phyloP scores from a whole-genome alignment of 176 grass and related monocot species.

The Luzula sylvatica region DNA sequence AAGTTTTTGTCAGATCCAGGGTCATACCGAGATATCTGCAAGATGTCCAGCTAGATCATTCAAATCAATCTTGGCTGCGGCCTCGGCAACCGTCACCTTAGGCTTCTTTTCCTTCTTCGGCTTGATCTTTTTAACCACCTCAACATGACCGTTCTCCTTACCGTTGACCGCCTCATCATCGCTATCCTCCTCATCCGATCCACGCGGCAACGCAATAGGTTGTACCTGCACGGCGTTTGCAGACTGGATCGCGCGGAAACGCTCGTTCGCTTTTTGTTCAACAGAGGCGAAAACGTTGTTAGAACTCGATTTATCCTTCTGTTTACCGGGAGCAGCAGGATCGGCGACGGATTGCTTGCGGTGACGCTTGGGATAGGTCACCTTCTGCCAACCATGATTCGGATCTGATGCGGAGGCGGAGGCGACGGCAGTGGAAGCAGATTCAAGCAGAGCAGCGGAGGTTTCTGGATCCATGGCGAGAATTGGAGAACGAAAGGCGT shows the following conservation, averaged over 20 bases:
- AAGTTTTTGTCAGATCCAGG: not conserved
- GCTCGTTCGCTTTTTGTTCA: slow-evolving; percentile 72
- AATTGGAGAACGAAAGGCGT: not conserved
- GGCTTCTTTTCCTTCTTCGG: slow-evolving; percentile 80
- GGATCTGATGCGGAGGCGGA: slow-evolving; percentile 25
- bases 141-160: slow-evolving; percentile 30
- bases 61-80: slow-evolving; percentile 58
- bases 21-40: slow-evolving; percentile 64
- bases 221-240: slow-evolving; percentile 31
- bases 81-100: slow-evolving; percentile 69
- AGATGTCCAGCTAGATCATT: slow-evolving; percentile 56
- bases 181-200: slow-evolving; percentile 48
- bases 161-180: slow-evolving; percentile 25
- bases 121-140: slow-evolving; percentile 48
- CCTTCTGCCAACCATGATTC: slow-evolving; percentile 88
- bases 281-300: slow-evolving; percentile 55
- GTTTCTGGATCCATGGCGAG: slow-evolving; percentile 56
- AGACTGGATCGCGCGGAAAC: slow-evolving; percentile 61
- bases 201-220: slow-evolving; percentile 9
- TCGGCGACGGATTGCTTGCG: slow-evolving; percentile 36
- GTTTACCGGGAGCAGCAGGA: slow-evolving; percentile 25
- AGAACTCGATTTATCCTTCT: slow-evolving; percentile 4
- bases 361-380: slow-evolving; percentile 71
- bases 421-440: slow-evolving; percentile 16
- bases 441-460: slow-evolving; percentile 24